Evolutionary conservation across 2,329 filamentous ascomycete species (phyloP).

Genomic region (Fusarium incarnatum): DNA sequence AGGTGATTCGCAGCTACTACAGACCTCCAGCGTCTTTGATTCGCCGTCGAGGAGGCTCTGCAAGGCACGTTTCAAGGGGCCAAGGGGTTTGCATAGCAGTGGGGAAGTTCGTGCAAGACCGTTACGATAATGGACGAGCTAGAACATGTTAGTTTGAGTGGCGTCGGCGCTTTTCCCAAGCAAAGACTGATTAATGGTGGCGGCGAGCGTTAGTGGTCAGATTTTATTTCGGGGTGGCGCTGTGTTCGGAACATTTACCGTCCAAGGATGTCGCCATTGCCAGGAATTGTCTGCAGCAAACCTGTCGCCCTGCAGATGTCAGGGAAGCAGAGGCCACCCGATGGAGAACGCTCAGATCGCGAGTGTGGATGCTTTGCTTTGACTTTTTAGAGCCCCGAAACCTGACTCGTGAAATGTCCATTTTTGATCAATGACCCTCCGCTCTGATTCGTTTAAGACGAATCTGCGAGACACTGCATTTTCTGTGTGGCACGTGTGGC

Average conservation of each 20-base stretch:
- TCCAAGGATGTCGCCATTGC: background rate
- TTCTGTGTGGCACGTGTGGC: background rate
- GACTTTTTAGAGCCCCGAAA: background rate
- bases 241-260: conserved; percentile 4
- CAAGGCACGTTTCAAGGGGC: background rate
- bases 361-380: background rate
- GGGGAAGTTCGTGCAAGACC: background rate
- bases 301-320: background rate
- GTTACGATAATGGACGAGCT: conserved; percentile 6
- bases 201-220: background rate
- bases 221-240: background rate
- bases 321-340: background rate
- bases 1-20: background rate
- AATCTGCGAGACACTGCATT: background rate
- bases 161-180: conserved; percentile 8
- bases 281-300: background rate
- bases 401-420: background rate
- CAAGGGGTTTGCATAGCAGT: background rate
- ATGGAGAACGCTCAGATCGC: background rate
- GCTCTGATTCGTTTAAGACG: background rate
- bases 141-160: background rate
- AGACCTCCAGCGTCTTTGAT: background rate
- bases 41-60: background rate
- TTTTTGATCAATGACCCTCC: background rate
- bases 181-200: conserved; percentile 2